Conservation (phyloP, 163 green algal species). For the Scenedesmus sp. region DNA sequence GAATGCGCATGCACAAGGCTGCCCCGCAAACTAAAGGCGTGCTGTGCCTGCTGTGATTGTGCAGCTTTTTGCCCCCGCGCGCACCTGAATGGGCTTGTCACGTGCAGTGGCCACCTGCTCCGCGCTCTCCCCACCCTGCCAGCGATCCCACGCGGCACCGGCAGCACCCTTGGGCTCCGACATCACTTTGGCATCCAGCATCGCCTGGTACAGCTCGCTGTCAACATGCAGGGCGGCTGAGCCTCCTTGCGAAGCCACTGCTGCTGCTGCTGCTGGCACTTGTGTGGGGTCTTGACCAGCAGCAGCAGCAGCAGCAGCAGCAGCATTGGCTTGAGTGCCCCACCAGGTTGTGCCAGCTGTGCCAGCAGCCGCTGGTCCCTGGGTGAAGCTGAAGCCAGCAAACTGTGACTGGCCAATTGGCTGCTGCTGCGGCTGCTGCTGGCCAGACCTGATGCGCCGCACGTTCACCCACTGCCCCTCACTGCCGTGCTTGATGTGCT, state of each 20-base stretch:
- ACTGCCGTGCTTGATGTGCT: conserved; percentile 37
- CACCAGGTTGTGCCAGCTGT: neutral
- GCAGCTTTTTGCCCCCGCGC: neutral
- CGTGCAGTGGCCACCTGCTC: conserved; percentile 18
- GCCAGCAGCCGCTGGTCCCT: neutral
- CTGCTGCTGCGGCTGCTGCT: conserved; percentile 27
- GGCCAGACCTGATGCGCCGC: neutral
- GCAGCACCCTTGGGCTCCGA: conserved; percentile 46
- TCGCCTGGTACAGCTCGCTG: neutral
- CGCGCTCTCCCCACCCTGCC: neutral
- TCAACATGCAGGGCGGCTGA: neutral
- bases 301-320: neutral
- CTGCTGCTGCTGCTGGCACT: neutral
- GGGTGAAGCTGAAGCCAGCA: neutral
- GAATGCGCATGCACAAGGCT: no score
- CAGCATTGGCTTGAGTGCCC: neutral
- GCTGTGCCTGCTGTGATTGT: no score
- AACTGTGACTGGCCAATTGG: neutral
- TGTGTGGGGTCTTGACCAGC: neutral
- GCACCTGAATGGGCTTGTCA: conserved; percentile 42
- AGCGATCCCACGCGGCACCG: conserved; percentile 6
- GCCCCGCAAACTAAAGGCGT: no score
- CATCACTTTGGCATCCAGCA: conserved; percentile 42
- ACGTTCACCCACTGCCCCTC: conserved; percentile 25
- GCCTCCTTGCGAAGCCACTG: neutral